Percentiles rank a stretch among this genome's conserved stretches.
Conservation (phyloP, 2,329 filamentous ascomycete species). For the Neopestalotiopsis clavispora region DNA sequence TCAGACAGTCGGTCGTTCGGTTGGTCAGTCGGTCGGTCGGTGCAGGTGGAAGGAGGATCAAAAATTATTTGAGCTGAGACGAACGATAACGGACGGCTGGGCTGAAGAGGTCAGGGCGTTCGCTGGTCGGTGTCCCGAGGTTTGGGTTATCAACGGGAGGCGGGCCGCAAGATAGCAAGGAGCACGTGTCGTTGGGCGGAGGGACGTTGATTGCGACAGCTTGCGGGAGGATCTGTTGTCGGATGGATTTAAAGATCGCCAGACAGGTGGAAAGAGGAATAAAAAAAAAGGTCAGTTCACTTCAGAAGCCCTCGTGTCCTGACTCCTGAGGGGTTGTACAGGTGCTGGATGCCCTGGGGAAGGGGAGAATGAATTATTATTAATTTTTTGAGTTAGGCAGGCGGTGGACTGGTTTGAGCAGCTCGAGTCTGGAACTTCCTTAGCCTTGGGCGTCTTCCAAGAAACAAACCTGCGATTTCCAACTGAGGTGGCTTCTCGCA, state of each 20-base stretch:
- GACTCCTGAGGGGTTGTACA: neutral
- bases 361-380: neutral
- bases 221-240: neutral
- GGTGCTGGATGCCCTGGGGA: neutral
- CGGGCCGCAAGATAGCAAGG: neutral
- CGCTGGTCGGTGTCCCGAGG: neutral
- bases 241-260: neutral
- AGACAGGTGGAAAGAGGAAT: neutral
- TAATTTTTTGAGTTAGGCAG: slow-evolving; percentile 18
- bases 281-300: neutral
- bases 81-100: neutral
- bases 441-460: neutral
- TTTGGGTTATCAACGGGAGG: neutral
- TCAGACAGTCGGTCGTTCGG: neutral
- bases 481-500: slow-evolving; percentile 1
- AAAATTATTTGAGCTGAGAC: no score
- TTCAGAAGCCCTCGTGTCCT: neutral
- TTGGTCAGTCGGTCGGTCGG: neutral
- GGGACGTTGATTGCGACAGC: neutral
- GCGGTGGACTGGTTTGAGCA: slow-evolving; percentile 8
- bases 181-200: neutral
- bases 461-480: slow-evolving; percentile 5
- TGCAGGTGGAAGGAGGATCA: neutral
- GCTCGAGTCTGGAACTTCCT: neutral
- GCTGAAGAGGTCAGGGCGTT: neutral